phyloP scores from a whole-genome alignment of 2,329 filamentous ascomycete genomes.

The Ascochyta lentis region DNA sequence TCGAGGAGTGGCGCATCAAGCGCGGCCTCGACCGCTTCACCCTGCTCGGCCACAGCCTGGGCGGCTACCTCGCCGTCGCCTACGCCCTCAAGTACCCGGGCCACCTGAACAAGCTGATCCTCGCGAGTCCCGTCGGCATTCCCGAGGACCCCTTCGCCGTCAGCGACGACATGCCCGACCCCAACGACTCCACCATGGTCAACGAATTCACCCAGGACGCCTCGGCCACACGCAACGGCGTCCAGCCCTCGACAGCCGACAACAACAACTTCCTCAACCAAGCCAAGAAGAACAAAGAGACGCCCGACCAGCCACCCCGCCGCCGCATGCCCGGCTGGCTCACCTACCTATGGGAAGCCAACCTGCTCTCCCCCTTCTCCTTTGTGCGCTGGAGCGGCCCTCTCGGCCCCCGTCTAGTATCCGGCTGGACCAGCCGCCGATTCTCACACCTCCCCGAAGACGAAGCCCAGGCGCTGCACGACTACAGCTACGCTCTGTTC shows the following conservation, averaged over 20 bases:
- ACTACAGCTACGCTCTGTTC: conserved; percentile 95
- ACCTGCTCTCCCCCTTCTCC: conserved; percentile 87
- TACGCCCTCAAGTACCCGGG: conserved; percentile 98
- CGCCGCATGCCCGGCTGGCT: conserved; percentile 82
- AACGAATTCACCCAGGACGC: conserved; percentile 84
- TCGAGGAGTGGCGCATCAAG: conserved; percentile 93
- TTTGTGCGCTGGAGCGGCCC: conserved; percentile 88
- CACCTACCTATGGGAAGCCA: conserved; percentile 94
- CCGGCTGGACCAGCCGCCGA: conserved; percentile 90
- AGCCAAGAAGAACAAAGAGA: conserved; percentile 33
- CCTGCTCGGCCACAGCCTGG: conserved; percentile 88
- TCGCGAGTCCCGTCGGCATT: conserved; percentile 92
- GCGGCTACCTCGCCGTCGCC: conserved; percentile 92
- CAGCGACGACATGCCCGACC: conserved; percentile 80
- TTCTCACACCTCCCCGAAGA: conserved; percentile 85
- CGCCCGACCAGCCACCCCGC: conserved; percentile 56
- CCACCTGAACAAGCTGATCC: conserved; percentile 91
- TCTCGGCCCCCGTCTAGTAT: conserved; percentile 87
- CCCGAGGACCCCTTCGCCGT: conserved; percentile 93
- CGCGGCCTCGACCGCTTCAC: conserved; percentile 93
- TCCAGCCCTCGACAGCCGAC: conserved; percentile 66
- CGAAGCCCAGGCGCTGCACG: conserved; percentile 85
- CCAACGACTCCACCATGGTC: conserved; percentile 70
- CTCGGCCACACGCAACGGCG: conserved; percentile 71
- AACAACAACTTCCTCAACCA: conserved; percentile 64